Evolutionary conservation across 805 yeast species (phyloP), one percentile per base, ranked within the genome.

Genomic region (Yarrowia sp.): DNA sequence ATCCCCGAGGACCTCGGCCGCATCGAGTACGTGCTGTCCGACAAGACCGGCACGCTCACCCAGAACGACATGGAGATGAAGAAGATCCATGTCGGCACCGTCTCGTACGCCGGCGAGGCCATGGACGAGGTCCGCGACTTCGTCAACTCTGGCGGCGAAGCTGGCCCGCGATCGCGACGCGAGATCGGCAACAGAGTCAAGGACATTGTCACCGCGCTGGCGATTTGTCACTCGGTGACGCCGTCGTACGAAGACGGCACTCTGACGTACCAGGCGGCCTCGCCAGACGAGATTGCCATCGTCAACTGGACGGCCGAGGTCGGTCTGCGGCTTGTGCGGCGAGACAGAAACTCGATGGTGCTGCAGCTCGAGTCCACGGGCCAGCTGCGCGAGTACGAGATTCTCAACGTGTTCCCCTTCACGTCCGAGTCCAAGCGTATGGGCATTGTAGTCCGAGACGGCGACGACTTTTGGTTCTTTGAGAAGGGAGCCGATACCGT

Each of bases 1-100:
- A 94, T 94, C 46, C 99, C 99, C 1, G 99, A 94, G 73, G 99
- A 94, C 74, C 78, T 94, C 66, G 99, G 99, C 25, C 81, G 99
- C 67, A 88, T 94, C 44, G 98, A 94, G 73, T 94, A 94, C 72
- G 75, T 94, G 62, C 78, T 94, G 46, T 86, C 92, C 65, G 99
- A 94, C 73, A 94, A 94, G 70, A 94, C 99, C 0, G 99, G 99
- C 36, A 94, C 99, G 0, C 80, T 94, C 66, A 94, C 99, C 4
- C 97, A 93, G 72, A 94, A 94, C 72, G 99, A 96, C 71, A 94
- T 94, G 99, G 97, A 90, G 70, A 77, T 94, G 81, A 90, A 90
- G 68, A 93, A 92, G 72, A 78, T 94, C 44, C 98, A 96, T 72
- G 77, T 96, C 32, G 99, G 99, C 5, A 81, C 93, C 0, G 96